phyloP scores from a whole-genome alignment of 2,329 filamentous ascomycete genomes.

The Xylariales sp. region DNA sequence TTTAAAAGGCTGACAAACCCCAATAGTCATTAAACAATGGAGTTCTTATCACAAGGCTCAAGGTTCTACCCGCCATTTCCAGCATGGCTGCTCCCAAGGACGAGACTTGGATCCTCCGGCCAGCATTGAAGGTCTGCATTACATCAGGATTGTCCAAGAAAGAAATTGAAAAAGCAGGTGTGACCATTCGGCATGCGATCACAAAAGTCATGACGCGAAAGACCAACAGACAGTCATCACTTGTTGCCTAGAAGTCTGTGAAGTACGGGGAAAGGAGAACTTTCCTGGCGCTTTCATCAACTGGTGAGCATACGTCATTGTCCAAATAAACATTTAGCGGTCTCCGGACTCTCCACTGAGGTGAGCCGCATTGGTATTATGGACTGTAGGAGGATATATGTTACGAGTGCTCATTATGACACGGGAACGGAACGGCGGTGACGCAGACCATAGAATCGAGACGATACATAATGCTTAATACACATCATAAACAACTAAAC shows the following conservation, averaged over 20 bases:
- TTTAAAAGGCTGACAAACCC: constrained; percentile 7
- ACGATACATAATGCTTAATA: neutral
- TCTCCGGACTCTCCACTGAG: neutral
- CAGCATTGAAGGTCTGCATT: constrained; percentile 87
- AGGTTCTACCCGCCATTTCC: constrained; percentile 65
- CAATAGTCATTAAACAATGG: constrained; percentile 75
- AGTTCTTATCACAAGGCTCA: constrained; percentile 83
- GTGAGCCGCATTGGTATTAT: neutral
- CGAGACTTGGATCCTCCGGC: constrained; percentile 63
- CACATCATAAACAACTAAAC: neutral
- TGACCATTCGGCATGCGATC: constrained; percentile 83
- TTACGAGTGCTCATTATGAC: neutral
- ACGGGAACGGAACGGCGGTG: neutral
- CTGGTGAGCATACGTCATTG: too few species aligned
- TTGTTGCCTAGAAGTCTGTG: constrained; percentile 23
- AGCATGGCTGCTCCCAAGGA: constrained; percentile 63
- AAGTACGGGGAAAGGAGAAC: too few species aligned
- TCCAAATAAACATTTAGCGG: too few species aligned
- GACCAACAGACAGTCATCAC: constrained; percentile 41
- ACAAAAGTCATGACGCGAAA: constrained; percentile 81
- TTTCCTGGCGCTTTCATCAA: too few species aligned
- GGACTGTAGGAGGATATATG: neutral
- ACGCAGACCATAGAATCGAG: neutral
- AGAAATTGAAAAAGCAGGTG: constrained; percentile 91
- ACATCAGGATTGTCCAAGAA: constrained; percentile 86